Base-by-base conservation (phyloP, 176 grass and related monocot species). In the Coix lacrymajobi region DNA sequence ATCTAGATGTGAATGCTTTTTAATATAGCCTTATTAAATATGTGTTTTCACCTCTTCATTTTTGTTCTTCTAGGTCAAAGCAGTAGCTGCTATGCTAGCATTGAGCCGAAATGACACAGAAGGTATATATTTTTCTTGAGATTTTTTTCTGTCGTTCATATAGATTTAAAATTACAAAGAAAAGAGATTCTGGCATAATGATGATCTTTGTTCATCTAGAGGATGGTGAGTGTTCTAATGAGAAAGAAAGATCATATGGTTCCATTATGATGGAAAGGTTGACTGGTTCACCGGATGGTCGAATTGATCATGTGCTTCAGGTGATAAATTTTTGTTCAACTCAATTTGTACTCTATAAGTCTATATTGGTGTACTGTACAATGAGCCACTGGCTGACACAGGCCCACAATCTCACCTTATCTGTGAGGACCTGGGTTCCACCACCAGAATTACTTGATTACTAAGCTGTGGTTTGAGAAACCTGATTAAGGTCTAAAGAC, bases 241-340 rank as follows among this genome's bases (percentile, higher is more conserved):
- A 93, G 79, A 84, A 91, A 69, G 87, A 91, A 62, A 93, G 80
- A 72, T 93, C 90, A 31, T 95, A 98, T 86, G 96, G 96, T 77
- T 91, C 88, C 75, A 79, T 90, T 72, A 98, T 98, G 96, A 98
- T 98, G 87, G 92, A 95, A 84, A 98, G 87, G 79, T 28, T 98
- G 84, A 95, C 96, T 31, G 91, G 91, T 81, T 89, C 78, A 61
- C 61, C 85, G 22, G 88, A 92, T 78, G 96, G 92, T 44, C 86
- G 92, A 39, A 89, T 98, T 82, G 96, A 98, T 86, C 92, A 98
- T 80, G 79, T 95, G 34, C 96, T 99, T 79, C 93, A 95, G 91
- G 96, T 95, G 39, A 93, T 85, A 33, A 83, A 25, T 39, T 83
- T 78, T 79, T 72, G 52, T 30, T 7, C 14, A 80, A 46, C 6